These are phyloP conservation scores for Gentiana macrophylla DNA, from an alignment of 257 asterid genomes.

Conservation along the genomic window DNA sequence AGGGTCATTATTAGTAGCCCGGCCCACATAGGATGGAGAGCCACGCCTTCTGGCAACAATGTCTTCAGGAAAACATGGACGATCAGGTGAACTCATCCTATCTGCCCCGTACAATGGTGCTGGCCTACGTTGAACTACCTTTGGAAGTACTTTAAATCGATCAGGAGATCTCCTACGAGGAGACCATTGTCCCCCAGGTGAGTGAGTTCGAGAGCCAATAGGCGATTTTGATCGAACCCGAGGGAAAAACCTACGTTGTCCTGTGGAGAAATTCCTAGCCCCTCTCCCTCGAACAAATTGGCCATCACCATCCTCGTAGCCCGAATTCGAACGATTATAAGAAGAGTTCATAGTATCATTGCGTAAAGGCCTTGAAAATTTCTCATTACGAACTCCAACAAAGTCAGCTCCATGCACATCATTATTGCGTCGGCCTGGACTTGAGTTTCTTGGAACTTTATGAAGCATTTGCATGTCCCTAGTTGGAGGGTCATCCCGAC, in stretches of 20 bases:
- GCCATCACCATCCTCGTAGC: slow-evolving; percentile 41
- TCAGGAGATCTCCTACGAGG: slow-evolving; percentile 63
- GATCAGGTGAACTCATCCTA: slow-evolving; percentile 72
- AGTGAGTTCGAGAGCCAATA: slow-evolving; percentile 42
- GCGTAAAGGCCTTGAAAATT: slow-evolving; percentile 36
- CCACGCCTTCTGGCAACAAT: slow-evolving; percentile 57
- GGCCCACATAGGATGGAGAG: slow-evolving; percentile 44
- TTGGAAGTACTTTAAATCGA: slow-evolving; percentile 31
- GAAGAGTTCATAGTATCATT: slow-evolving; percentile 39
- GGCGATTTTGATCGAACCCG: slow-evolving; percentile 65
- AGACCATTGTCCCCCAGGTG: slow-evolving; percentile 74
- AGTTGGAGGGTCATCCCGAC: slow-evolving; percentile 33
- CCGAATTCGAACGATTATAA: slow-evolving; percentile 34
- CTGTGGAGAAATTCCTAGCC: slow-evolving; percentile 38
- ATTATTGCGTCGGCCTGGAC: slow-evolving; percentile 30
- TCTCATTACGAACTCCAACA: slow-evolving; percentile 33
- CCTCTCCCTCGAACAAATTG: slow-evolving; percentile 45
- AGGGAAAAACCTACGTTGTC: slow-evolving; percentile 52
- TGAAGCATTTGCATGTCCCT: slow-evolving; percentile 36
- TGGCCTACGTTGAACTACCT: slow-evolving; percentile 45
- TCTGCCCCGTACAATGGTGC: slow-evolving; percentile 47
- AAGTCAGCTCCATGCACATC: slow-evolving; percentile 29
- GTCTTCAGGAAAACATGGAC: slow-evolving; percentile 53
- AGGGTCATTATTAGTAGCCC: slow-evolving; percentile 32
- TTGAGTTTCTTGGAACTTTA: slow-evolving; percentile 44